Percentiles rank a stretch among this genome's conserved stretches.
Evolutionary conservation across 768 basidiomycete genomes (phyloP).

Genomic region (Hirschioporus abietinus): DNA sequence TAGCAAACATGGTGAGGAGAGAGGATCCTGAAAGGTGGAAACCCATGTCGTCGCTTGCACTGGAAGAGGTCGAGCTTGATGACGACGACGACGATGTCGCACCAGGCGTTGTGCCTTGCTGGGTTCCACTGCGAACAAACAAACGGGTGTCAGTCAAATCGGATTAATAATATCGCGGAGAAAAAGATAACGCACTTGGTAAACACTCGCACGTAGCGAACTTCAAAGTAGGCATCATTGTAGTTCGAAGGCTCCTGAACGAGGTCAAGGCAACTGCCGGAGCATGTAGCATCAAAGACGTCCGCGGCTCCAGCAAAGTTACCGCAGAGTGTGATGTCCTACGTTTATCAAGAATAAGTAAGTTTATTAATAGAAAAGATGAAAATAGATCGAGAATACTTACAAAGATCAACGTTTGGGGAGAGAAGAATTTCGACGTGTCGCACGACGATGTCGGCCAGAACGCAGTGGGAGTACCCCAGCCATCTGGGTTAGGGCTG

Average conservation of each 20-base stretch:
- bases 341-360: background rate
- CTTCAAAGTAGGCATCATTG: conserved; percentile 36
- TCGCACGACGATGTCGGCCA: conserved; percentile 32
- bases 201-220: conserved; percentile 31
- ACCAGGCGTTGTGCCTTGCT: background rate
- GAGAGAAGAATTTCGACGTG: conserved; percentile 29
- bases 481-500: conserved; percentile 33
- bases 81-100: background rate
- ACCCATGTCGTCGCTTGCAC: background rate
- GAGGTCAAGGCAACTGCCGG: conserved; percentile 44
- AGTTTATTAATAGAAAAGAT: background rate
- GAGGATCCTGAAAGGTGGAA: background rate
- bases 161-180: background rate
- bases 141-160: background rate
- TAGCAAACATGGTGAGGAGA: conserved; percentile 1
- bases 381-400: background rate
- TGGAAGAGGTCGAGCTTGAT: background rate
- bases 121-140: background rate
- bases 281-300: conserved; percentile 56
- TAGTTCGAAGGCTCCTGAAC: conserved; percentile 25
- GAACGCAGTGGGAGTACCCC: conserved; percentile 36
- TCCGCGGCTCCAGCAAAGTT: conserved; percentile 47
- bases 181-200: conserved; percentile 1
- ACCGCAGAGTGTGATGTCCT: conserved; percentile 18
- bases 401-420: conserved; percentile 35